Evolutionary conservation across 371 early-diverging fungal genomes (phyloP).

Genomic region (Mucor ambiguus): DNA sequence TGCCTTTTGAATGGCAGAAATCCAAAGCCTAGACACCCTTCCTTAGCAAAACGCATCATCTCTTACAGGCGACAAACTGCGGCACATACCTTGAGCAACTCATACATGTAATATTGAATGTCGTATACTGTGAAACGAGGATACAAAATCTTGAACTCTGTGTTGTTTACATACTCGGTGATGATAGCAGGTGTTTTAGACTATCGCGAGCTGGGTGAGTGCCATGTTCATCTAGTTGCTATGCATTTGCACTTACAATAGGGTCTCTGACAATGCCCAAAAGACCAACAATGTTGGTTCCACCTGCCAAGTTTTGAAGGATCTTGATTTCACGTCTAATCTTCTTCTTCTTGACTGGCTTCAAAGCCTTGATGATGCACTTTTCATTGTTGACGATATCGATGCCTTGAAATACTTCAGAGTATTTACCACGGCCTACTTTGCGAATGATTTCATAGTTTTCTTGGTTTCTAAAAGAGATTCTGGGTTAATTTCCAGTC

Average conservation of each 20-base stretch:
- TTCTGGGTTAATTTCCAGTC: not conserved
- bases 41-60: not conserved
- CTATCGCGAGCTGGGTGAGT: conserved; percentile 20
- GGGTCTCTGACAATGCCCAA: conserved; percentile 97
- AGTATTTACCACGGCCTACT: conserved; percentile 99
- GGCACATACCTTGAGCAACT: conserved; percentile 84
- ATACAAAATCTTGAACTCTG: conserved; percentile 73
- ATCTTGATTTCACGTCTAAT: conserved; percentile 99
- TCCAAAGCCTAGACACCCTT: conserved; percentile 77
- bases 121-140: conserved; percentile 88
- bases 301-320: conserved; percentile 94
- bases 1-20: conserved; percentile 98
- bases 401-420: conserved; percentile 99
- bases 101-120: conserved; percentile 94
- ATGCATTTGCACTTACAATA: conserved; percentile 49
- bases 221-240: not conserved
- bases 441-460: conserved; percentile 97
- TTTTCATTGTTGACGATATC: conserved; percentile 71
- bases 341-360: conserved; percentile 99
- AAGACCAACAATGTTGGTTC: conserved; percentile 92
- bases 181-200: conserved; percentile 96
- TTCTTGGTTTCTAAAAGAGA: conserved; percentile 73
- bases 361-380: conserved; percentile 99
- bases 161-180: conserved; percentile 93
- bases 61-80: not conserved